Percentiles rank a stretch among this genome's conserved stretches.
These are phyloP conservation scores for Diaporthe destruens DNA, from an alignment of 2,329 filamentous ascomycete genomes.

Conservation along the genomic window DNA sequence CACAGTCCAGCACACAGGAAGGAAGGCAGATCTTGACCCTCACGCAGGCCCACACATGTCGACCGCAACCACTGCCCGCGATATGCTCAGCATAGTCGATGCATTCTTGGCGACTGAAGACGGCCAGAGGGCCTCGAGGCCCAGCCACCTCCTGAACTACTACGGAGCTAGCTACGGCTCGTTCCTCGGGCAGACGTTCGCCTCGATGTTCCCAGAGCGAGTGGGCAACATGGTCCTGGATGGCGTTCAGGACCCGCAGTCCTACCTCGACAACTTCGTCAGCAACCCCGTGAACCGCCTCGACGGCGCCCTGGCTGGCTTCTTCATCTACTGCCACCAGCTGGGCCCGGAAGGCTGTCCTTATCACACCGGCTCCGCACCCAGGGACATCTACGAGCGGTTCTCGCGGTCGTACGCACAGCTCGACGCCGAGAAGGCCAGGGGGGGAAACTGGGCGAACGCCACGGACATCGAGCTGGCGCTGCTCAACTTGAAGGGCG, in stretches of 20 bases:
- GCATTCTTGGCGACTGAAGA: constrained; percentile 34
- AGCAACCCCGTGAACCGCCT: constrained; percentile 57
- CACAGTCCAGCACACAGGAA: too few relatives aligned
- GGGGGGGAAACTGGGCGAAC: constrained; percentile 43
- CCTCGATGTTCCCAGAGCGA: constrained; percentile 54
- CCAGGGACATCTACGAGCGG: constrained; percentile 51
- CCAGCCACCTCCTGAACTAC: constrained; percentile 52
- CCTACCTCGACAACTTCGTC: constrained; percentile 52
- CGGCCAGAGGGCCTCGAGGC: constrained; percentile 37
- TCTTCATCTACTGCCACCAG: constrained; percentile 59
- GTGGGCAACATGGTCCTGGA: constrained; percentile 57
- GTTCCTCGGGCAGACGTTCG: constrained; percentile 55
- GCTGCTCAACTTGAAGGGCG: constrained; percentile 34
- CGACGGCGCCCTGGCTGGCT: constrained; percentile 56
- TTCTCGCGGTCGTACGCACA: constrained; percentile 43
- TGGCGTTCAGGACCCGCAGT: constrained; percentile 58
- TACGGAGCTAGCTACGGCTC: constrained; percentile 64
- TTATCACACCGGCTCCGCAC: constrained; percentile 50
- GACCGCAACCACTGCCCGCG: constrained; percentile 44
- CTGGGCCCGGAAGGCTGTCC: constrained; percentile 55
- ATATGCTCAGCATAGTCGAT: constrained; percentile 46
- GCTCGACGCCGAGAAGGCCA: constrained; percentile 42
- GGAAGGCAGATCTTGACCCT: too few relatives aligned
- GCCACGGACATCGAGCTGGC: constrained; percentile 41
- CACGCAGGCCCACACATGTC: constrained; percentile 41